Evolutionary conservation across 441 rosid species (phyloP).

Genomic region (Jatropha podagrica): DNA sequence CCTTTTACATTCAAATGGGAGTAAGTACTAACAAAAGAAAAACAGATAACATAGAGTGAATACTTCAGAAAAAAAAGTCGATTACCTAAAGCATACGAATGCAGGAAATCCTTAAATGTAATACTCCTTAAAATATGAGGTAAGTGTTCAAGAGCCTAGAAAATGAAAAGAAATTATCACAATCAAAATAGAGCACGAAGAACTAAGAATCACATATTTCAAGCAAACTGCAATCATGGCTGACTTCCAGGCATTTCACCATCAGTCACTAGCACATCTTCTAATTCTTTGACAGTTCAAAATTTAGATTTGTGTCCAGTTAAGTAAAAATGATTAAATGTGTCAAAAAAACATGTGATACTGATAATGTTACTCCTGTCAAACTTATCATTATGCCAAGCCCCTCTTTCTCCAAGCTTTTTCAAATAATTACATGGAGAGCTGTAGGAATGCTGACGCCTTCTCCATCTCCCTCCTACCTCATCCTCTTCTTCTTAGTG

Average conservation of each 20-base stretch:
- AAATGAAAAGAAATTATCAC: background rate
- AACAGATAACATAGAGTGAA: constrained; percentile 2
- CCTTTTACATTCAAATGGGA: background rate
- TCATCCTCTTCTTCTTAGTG: background rate
- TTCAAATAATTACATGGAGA: background rate
- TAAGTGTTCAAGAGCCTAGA: constrained; percentile 49
- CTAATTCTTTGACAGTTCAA: background rate
- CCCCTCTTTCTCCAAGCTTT: background rate
- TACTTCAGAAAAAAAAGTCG: constrained; percentile 12
- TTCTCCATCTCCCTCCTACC: background rate
- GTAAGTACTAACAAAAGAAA: background rate
- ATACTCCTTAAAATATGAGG: constrained; percentile 33
- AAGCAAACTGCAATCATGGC: background rate
- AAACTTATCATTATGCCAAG: background rate
- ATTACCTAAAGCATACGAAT: constrained; percentile 78
- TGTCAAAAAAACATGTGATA: background rate
- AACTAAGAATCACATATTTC: background rate
- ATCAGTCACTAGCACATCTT: background rate
- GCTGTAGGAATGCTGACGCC: background rate
- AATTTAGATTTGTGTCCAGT: background rate
- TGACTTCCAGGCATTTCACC: background rate
- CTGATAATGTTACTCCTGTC: background rate
- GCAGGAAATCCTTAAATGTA: constrained; percentile 62
- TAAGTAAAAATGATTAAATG: background rate
- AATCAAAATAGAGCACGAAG: background rate